Conservation (phyloP, 106 monocot species). For the Phalaenopsis equestris region DNA sequence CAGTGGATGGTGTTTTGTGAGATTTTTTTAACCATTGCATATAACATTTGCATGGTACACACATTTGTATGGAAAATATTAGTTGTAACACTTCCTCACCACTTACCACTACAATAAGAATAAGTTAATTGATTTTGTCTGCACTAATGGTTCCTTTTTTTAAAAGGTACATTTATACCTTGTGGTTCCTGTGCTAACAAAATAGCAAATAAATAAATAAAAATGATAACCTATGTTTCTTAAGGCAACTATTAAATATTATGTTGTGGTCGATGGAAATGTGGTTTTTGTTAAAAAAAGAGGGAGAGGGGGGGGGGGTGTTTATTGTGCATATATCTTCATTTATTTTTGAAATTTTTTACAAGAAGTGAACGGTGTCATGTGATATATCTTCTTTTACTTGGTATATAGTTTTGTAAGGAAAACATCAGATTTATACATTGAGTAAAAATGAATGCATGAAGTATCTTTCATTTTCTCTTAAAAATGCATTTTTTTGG, state of each 20-base stretch:
- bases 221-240: neutral
- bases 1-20: neutral
- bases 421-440: neutral
- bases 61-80: neutral
- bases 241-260: neutral
- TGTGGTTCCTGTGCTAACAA: neutral
- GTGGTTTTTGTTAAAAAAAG: neutral
- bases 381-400: neutral
- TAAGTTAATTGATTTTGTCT: neutral
- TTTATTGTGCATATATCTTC: neutral
- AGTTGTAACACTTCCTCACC: conserved; percentile 40
- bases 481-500: neutral
- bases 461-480: neutral
- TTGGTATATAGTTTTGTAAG: neutral
- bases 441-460: neutral
- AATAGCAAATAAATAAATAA: neutral
- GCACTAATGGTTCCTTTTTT: conserved; percentile 1
- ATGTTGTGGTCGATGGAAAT: neutral
- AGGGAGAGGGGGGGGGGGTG: rapidly evolving
- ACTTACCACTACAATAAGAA: conserved; percentile 86
- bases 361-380: neutral
- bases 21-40: neutral
- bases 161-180: neutral
- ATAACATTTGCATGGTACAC: neutral
- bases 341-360: neutral